Conservation (phyloP, 495 filamentous ascomycete genomes). For the Penicillium egyptiacum region DNA sequence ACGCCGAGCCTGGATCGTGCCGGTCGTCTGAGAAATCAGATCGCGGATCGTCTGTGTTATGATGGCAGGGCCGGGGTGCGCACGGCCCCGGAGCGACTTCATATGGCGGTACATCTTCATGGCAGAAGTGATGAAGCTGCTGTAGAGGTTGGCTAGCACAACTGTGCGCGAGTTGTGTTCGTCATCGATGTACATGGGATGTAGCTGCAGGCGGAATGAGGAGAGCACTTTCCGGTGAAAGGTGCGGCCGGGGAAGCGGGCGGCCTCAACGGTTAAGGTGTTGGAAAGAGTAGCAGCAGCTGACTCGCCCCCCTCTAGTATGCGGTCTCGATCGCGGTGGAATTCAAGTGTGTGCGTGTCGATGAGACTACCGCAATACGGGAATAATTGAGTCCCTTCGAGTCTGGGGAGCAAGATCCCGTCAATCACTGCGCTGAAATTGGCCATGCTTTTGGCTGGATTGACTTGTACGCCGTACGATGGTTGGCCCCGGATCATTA, state of each 20-base stretch:
- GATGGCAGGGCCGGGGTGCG: constrained; percentile 53
- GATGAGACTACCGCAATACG: constrained; percentile 83
- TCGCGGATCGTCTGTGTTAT: constrained; percentile 67
- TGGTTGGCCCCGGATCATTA: constrained; percentile 76
- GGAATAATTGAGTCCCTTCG: constrained; percentile 57
- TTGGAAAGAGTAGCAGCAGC: constrained; percentile 45
- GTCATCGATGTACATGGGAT: constrained; percentile 88
- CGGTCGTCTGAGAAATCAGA: constrained; percentile 61
- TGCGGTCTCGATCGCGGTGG: constrained; percentile 56
- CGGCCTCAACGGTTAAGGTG: constrained; percentile 75
- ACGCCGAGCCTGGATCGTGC: constrained; percentile 62
- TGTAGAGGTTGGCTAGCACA: constrained; percentile 71
- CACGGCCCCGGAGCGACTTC: constrained; percentile 55
- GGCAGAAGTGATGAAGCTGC: constrained; percentile 71
- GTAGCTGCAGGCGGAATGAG: constrained; percentile 80
- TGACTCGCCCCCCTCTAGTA: constrained; percentile 46
- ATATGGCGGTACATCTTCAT: constrained; percentile 83
- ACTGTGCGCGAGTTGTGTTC: constrained; percentile 67
- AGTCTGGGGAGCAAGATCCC: constrained; percentile 54
- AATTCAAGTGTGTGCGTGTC: constrained; percentile 76
- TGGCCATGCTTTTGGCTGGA: constrained; percentile 75
- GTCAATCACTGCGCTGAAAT: constrained; percentile 69
- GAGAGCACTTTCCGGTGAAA: constrained; percentile 79
- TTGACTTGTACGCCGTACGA: constrained; percentile 81
- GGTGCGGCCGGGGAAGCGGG: constrained; percentile 63